Percentiles rank a stretch among this genome's conserved stretches.
Evolutionary conservation across 495 filamentous ascomycete genomes (phyloP).

Genomic region (Chaetomium cochliodes): DNA sequence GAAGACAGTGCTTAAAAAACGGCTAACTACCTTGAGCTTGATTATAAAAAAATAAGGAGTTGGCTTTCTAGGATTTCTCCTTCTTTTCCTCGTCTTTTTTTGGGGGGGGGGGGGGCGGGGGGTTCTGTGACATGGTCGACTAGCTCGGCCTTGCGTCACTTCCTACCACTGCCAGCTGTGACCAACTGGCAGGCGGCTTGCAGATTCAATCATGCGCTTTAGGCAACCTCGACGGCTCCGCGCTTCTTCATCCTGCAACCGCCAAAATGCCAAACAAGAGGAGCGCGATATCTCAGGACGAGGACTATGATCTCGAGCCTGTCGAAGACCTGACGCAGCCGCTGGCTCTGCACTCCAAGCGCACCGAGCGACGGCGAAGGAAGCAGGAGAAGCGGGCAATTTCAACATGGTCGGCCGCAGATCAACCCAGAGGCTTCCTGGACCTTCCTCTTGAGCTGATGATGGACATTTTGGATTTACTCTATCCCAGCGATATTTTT

Average conservation of each 20-base stretch:
- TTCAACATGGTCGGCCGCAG: neutral
- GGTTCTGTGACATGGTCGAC: too few relatives aligned
- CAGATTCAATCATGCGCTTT: neutral
- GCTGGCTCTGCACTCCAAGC: constrained; percentile 49
- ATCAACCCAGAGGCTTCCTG: constrained; percentile 29
- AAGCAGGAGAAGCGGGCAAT: constrained; percentile 41
- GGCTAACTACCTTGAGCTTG: too few relatives aligned
- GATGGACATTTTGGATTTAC: constrained; percentile 42
- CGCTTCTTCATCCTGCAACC: constrained; percentile 34
- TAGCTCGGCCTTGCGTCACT: neutral
- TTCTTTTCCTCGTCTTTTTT: too few relatives aligned
- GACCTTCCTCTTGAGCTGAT: constrained; percentile 53
- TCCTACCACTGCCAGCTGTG: neutral
- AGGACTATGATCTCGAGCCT: neutral
- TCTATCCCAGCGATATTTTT: constrained; percentile 51
- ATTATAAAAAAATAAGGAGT: too few relatives aligned
- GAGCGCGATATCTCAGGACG: neutral
- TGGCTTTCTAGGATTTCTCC: too few relatives aligned
- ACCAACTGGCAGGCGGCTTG: neutral
- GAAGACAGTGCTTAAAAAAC: too few relatives aligned
- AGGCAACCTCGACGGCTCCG: neutral
- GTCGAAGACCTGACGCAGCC: constrained; percentile 27
- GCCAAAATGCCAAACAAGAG: constrained; percentile 1
- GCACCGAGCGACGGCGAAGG: constrained; percentile 47
- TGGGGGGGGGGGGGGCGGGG: too few relatives aligned